Evolutionary conservation across 1,284 basidiomycete genomes (phyloP).

Genomic region (Inonotus hispidus): DNA sequence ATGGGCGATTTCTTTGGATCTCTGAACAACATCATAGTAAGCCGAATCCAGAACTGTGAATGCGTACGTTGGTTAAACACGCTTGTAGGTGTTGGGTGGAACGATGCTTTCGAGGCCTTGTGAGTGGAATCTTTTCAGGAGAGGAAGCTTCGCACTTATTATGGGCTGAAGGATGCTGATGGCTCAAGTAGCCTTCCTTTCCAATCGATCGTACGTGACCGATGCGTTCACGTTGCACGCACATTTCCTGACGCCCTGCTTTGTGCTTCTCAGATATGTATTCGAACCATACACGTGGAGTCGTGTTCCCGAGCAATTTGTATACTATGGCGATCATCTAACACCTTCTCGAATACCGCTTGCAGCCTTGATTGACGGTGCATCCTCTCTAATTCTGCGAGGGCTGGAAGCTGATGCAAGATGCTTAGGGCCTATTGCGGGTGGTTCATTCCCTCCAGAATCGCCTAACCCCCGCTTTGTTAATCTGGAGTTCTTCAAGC

Average conservation of each 20-base stretch:
- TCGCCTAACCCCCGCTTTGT: constrained; percentile 17
- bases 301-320: not conserved
- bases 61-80: not conserved
- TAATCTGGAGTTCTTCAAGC: constrained; percentile 10
- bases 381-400: not conserved
- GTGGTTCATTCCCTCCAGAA: constrained; percentile 11
- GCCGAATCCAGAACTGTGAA: not conserved
- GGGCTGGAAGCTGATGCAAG: not conserved
- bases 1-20: constrained; percentile 17
- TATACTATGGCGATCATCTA: constrained; percentile 9
- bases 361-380: constrained; percentile 16
- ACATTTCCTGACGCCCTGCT: not conserved
- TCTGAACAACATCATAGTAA: constrained; percentile 16
- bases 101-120: constrained; percentile 7
- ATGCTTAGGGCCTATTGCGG: constrained; percentile 17
- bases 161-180: constrained; percentile 2
- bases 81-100: constrained; percentile 7
- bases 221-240: not conserved
- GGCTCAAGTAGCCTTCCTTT: constrained; percentile 18
- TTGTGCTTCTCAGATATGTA: constrained; percentile 9
- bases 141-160: not conserved
- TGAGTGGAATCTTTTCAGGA: not conserved
- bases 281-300: constrained; percentile 17
- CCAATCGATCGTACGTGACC: constrained; percentile 20
- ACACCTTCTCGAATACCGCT: constrained; percentile 19